phyloP scores from a whole-genome alignment of 768 basidiomycete species.

The Tricholomella constricta region DNA sequence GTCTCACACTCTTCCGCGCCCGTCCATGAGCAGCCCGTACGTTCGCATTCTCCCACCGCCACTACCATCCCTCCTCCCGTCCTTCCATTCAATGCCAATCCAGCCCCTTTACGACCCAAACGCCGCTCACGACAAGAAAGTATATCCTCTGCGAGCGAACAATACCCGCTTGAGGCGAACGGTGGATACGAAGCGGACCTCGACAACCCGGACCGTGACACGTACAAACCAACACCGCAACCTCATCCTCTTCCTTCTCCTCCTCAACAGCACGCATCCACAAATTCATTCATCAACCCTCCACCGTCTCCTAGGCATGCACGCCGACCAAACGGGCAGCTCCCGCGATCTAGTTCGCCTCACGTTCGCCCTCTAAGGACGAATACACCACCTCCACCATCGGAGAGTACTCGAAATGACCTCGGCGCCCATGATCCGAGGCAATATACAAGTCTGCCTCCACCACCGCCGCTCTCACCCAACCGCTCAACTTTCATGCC shows the following conservation, averaged over 20 bases:
- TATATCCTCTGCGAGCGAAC: conserved; percentile 70
- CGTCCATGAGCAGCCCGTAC: conserved; percentile 53
- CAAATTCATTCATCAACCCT: conserved; percentile 20
- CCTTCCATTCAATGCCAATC: conserved; percentile 39
- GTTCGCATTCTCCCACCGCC: conserved; percentile 35
- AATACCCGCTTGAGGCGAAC: conserved; percentile 47
- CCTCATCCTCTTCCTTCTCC: conserved; percentile 27
- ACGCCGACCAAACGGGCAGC: conserved; percentile 37
- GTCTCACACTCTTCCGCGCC: conserved; percentile 66
- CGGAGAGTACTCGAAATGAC: conserved; percentile 18
- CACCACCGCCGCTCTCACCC: conserved; percentile 50
- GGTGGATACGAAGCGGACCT: conserved; percentile 76
- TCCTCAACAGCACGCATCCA: conserved; percentile 22
- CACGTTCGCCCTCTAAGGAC: conserved; percentile 29
- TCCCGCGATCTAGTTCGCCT: conserved; percentile 38
- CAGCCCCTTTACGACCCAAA: conserved; percentile 52
- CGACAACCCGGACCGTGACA: conserved; percentile 58
- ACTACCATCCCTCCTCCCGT: conserved; percentile 31
- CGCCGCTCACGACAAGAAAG: conserved; percentile 64
- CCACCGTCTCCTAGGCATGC: conserved; percentile 41
- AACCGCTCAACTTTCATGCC: conserved; percentile 39
- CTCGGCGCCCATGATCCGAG: conserved; percentile 2
- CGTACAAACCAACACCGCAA: conserved; percentile 42
- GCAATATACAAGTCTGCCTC: conserved; percentile 28
- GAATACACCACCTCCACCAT: conserved; percentile 37